These are phyloP conservation scores for Prosopis cineraria DNA, from an alignment of 306 rosid species.

Conservation along the genomic window DNA sequence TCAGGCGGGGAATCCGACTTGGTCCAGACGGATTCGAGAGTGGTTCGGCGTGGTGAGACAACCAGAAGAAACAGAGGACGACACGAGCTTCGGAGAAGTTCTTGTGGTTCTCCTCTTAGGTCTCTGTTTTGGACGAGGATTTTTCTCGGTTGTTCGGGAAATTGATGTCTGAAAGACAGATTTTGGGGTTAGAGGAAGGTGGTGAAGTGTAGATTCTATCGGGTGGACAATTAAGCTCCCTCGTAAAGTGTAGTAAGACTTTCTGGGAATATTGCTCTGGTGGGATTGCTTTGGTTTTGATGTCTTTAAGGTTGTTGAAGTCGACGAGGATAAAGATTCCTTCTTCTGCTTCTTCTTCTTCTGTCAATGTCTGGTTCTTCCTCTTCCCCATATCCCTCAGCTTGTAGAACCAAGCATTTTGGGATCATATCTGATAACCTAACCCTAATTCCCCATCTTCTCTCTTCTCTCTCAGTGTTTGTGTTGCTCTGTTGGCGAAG, in stretches of 20 bases:
- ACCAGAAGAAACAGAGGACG: slow-evolving; percentile 48
- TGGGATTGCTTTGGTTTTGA: slow-evolving; percentile 45
- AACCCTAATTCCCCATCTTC: slow-evolving; percentile 78
- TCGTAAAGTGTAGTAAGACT: slow-evolving; percentile 83
- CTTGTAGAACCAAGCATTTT: slow-evolving; percentile 89
- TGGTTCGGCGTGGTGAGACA: slow-evolving; percentile 40
- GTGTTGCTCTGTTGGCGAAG: slow-evolving; percentile 15
- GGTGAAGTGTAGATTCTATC: slow-evolving; percentile 44
- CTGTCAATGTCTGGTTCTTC: slow-evolving; percentile 41
- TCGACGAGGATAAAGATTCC: slow-evolving; percentile 36
- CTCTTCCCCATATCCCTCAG: slow-evolving; percentile 64
- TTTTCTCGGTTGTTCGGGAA: slow-evolving; percentile 53
- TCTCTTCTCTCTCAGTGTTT: not conserved
- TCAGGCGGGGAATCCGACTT: slow-evolving; percentile 48
- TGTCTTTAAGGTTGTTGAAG: slow-evolving; percentile 29
- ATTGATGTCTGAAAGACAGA: slow-evolving; percentile 25
- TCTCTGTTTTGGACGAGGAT: slow-evolving; percentile 61
- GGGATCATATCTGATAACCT: slow-evolving; percentile 85
- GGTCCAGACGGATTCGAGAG: slow-evolving; percentile 54
- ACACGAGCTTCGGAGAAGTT: slow-evolving; percentile 39
- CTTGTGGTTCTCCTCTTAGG: slow-evolving; percentile 36
- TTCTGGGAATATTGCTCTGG: slow-evolving; percentile 59
- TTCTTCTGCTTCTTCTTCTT: slow-evolving; percentile 55
- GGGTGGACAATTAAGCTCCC: slow-evolving; percentile 51
- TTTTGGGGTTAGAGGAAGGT: slow-evolving; percentile 39